Evolutionary conservation across 352 stramenopile genomes (phyloP), one percentile per base, ranked within the genome.

Genomic region (Pythium rishiriense): DNA sequence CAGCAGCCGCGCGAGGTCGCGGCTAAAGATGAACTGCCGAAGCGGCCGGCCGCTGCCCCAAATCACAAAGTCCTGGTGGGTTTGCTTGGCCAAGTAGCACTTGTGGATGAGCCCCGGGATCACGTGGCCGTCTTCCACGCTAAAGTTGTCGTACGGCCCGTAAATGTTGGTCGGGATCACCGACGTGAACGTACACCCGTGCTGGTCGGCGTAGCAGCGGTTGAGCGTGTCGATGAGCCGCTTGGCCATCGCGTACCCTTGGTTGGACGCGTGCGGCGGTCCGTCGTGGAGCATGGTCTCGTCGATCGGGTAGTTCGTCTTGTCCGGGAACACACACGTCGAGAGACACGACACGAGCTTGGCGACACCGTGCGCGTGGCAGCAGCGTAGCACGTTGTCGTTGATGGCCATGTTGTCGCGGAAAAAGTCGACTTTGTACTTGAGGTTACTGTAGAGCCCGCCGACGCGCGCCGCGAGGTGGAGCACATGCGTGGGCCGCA

Each of bases 161-260:
- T 99, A 99, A 69, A 99, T 98, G 76, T 99, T 99, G 50, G 97
- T 99, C 14, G 97, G 97, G 66, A 99, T 99, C 55, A 99, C 97
- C 33, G 90, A 94, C n/a, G 97, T 99, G 76, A 99, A 99, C 68
- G 93, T 97, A 68, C 94, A 98, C 47, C 89, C 88, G 70, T 98
- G 98, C 78, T 99, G 90, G 50, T 97, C 84, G n/a, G 74, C 68
- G 71, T 99, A 99, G 70, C 95, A 98, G 45, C 87, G 80, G 73
- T 99, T 99, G 69, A 99, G 88, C 29, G 98, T 98, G 63, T 99
- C 97, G 51, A 99, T 97, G 72, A 99, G 93, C 62, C 98, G 89
- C 78, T 99, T 99, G 52, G 97, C 97, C 78, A 99, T 99, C 4
- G 97, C 97, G 76, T 93, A 99, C 31, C 97, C 96, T 57, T 94